These are phyloP conservation scores for Boletus rubescentipes DNA, from an alignment of 768 basidiomycete genomes.

Conservation along the genomic window DNA sequence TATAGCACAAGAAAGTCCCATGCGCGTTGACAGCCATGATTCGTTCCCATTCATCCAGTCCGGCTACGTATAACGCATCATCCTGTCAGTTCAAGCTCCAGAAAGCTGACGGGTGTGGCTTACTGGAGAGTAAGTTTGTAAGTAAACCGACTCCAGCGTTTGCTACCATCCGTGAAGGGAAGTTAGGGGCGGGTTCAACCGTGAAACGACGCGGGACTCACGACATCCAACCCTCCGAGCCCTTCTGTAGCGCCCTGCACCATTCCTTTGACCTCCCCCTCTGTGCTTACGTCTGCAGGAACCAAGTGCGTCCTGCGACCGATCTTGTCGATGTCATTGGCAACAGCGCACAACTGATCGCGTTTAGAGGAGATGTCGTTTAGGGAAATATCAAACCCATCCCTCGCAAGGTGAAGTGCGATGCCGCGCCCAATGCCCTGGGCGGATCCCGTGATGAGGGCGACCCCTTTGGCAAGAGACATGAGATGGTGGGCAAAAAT, in stretches of 20 bases:
- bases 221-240: slow-evolving; percentile 49
- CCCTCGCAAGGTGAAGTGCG: slow-evolving; percentile 34
- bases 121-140: slow-evolving; percentile 1
- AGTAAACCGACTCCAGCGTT: slow-evolving; percentile 18
- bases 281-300: slow-evolving; percentile 41
- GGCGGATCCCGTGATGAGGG: slow-evolving; percentile 37
- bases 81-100: background rate
- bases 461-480: slow-evolving; percentile 29
- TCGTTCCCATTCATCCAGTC: slow-evolving; percentile 40
- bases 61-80: slow-evolving; percentile 26
- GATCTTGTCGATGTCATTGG: slow-evolving; percentile 26
- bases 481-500: slow-evolving; percentile 6
- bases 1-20: slow-evolving; percentile 61
- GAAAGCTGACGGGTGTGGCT: background rate
- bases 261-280: slow-evolving; percentile 42
- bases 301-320: slow-evolving; percentile 30
- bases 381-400: slow-evolving; percentile 32
- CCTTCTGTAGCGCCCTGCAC: slow-evolving; percentile 29
- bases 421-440: slow-evolving; percentile 31
- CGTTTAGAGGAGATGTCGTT: slow-evolving; percentile 32
- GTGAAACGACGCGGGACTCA: slow-evolving; percentile 21
- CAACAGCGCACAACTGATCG: slow-evolving; percentile 29
- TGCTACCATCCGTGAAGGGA: slow-evolving; percentile 23
- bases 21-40: slow-evolving; percentile 51
- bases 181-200: background rate